A percentile compares a stretch with the other conserved stretches of the same genome.
phyloP scores from a whole-genome alignment of 75 land plant genomes.

The Isoetes taiwanensis region DNA sequence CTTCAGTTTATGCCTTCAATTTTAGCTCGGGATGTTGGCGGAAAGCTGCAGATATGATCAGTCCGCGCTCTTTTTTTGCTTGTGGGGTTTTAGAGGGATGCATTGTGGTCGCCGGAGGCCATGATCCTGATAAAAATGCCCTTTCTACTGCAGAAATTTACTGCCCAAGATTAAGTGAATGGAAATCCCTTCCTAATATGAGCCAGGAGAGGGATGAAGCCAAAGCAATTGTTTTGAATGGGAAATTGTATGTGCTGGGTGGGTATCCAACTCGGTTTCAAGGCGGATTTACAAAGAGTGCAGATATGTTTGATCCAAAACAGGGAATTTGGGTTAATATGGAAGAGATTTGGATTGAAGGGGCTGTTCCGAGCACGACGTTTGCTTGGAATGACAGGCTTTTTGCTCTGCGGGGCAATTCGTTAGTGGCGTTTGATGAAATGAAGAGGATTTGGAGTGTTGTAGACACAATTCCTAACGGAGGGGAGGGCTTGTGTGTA shows the following conservation, averaged over 20 bases:
- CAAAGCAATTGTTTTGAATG: constrained; percentile 29
- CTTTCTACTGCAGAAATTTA: constrained; percentile 38
- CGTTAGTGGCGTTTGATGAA: no score
- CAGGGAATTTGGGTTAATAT: constrained; percentile 26
- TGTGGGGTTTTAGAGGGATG: constrained; percentile 10
- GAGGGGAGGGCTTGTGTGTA: no score
- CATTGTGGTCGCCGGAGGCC: constrained; percentile 62
- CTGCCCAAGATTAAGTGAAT: constrained; percentile 26
- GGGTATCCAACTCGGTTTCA: constrained; percentile 56
- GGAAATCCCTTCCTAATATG: constrained; percentile 42
- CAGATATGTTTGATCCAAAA: constrained; percentile 27
- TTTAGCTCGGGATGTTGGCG: constrained; percentile 28
- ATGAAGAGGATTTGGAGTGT: no score
- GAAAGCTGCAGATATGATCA: constrained; percentile 31
- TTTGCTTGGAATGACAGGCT: no score
- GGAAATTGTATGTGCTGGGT: constrained; percentile 39
- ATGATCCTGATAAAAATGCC: constrained; percentile 61
- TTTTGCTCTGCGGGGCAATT: no score
- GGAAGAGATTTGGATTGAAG: constrained; percentile 36
- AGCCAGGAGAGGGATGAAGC: constrained; percentile 58
- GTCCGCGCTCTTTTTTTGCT: constrained; percentile 50
- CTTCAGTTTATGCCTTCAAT: constrained; percentile 25
- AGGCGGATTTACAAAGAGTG: constrained; percentile 34
- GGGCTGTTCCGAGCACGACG: no score
- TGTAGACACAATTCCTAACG: no score